Percentiles rank a stretch among this genome's conserved stretches.
phyloP scores from a whole-genome alignment of 768 basidiomycete genomes.

The Pulveroboletus ravenelii region DNA sequence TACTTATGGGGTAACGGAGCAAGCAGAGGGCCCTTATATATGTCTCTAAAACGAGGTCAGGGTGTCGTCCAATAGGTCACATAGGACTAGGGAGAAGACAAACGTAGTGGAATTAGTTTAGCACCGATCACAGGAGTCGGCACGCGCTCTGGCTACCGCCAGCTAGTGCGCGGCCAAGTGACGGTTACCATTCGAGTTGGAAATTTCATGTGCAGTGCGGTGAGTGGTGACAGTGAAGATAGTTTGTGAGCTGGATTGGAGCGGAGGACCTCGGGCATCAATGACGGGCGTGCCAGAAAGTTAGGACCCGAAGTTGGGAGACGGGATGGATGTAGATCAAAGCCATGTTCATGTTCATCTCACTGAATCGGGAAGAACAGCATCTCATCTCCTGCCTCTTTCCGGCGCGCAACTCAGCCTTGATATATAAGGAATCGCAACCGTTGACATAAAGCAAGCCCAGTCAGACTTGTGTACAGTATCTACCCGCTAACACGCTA shows the following conservation, averaged over 20 bases:
- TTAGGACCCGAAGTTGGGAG: conserved; percentile 10
- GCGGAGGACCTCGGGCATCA: conserved; percentile 2
- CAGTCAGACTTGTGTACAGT: background rate
- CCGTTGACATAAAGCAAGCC: conserved; percentile 26
- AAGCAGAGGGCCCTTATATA: conserved; percentile 25
- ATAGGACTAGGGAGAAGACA: conserved; percentile 22
- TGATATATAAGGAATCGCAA: conserved; percentile 7
- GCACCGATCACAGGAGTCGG: conserved; percentile 28
- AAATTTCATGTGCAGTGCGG: conserved; percentile 15
- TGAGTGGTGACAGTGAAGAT: conserved; percentile 6
- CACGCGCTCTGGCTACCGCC: conserved; percentile 9
- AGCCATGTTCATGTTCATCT: background rate
- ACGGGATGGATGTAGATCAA: conserved; percentile 16
- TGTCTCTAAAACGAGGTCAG: conserved; percentile 38
- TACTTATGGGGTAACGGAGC: conserved; percentile 16
- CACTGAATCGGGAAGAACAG: conserved; percentile 9
- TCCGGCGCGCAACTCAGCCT: background rate
- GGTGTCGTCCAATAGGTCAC: conserved; percentile 26
- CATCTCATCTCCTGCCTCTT: background rate
- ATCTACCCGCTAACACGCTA: conserved; percentile 14
- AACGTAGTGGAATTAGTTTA: conserved; percentile 23
- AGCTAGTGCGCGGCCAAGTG: conserved; percentile 3
- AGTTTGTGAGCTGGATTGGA: conserved; percentile 1
- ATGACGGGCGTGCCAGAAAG: conserved; percentile 1
- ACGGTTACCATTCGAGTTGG: background rate